Base-by-base conservation (phyloP, 2,329 filamentous ascomycete genomes). In the Xylariaceae sp. region DNA sequence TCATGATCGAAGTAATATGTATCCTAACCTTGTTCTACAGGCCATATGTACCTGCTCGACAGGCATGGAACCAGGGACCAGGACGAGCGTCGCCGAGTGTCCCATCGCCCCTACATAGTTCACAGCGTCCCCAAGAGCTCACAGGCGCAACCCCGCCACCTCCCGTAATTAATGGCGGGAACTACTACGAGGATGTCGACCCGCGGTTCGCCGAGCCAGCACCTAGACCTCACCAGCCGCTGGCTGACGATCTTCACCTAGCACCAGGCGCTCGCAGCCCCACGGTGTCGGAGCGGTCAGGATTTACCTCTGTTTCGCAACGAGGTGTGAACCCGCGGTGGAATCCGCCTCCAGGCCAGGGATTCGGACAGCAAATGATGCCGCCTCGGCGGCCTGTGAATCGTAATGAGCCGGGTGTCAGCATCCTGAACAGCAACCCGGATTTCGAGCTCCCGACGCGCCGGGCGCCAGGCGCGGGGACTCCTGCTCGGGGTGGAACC, bases 101-200 rank as follows among this genome's bases (percentile, higher is more conserved):
- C 42, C 71, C 72, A n/a, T 75, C 77, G 10, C 75, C 76, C 15
- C 64, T 76, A 31, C 71, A 69, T 43, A 53, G 61, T 39, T 62
- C 66, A 44, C 55, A 63, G 45, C 62, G 61, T 44, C 56, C 63
- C 35, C 66, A 69, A 48, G 72, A 75, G 51, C 60, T 70, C 31
- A 61, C 68, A 39, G 64, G 58, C 41, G 63, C 61, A 45, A 66
- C 68, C 14, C 60, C 61, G 38, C 59, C 58, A 7, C 64, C 58
- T 17, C 54, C 59, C 14, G n/a, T n/a, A n/a, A 47, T 51, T 12
- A 54, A 54, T 43, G 51, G 54, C 53, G 66, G 56, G 43, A 71
- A 79, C 54, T 97, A 97, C 70, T 95, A 95, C 64, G 94, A 97
- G 75, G 92, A 97, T 66, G 83, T 96, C 11, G 90, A 96, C 58